phyloP scores from a whole-genome alignment of 2,329 filamentous ascomycete genomes.

The Onygena corvina region DNA sequence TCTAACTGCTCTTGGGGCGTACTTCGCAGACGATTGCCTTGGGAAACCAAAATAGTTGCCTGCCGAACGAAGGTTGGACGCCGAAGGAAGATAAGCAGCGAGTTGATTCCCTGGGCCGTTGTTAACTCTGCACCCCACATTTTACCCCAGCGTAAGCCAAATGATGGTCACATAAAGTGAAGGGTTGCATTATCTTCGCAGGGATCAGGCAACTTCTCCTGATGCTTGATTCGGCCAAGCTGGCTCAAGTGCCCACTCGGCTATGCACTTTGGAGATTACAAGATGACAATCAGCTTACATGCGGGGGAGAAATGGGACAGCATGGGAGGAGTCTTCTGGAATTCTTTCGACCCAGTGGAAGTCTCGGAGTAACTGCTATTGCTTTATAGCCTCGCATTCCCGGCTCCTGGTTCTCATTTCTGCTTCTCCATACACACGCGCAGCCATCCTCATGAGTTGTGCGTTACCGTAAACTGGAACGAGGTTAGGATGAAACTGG shows the following conservation, averaged over 20 bases:
- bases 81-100: too few relatives aligned
- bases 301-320: background rate
- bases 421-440: constrained; percentile 3
- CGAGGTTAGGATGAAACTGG: constrained; percentile 5
- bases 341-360: too few relatives aligned
- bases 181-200: background rate
- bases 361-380: too few relatives aligned
- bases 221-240: constrained; percentile 4
- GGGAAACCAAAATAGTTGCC: too few relatives aligned
- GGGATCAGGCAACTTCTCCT: background rate
- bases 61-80: too few relatives aligned
- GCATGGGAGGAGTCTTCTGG: too few relatives aligned
- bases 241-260: background rate
- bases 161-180: background rate
- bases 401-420: constrained; percentile 9
- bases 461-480: background rate
- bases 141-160: background rate
- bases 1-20: too few relatives aligned
- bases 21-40: too few relatives aligned
- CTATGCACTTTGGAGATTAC: constrained; percentile 4
- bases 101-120: background rate
- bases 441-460: background rate
- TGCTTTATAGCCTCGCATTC: too few relatives aligned
- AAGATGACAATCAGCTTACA: background rate
- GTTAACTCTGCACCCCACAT: background rate